Evolutionary conservation across 169 alveolate genomes (phyloP).

Genomic region (Neospora caninum): DNA sequence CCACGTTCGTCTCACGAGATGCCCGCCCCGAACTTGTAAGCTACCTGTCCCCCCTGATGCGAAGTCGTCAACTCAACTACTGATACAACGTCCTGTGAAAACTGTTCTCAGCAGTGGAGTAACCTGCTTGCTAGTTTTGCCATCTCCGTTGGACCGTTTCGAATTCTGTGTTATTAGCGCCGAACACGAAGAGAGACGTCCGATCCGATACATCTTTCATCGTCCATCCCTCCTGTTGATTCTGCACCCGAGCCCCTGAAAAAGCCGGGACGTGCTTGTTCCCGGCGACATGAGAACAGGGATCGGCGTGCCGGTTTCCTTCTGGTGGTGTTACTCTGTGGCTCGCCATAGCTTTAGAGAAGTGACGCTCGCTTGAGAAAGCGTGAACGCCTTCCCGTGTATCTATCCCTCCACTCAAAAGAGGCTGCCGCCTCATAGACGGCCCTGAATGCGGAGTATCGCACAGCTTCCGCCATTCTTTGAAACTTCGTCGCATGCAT

Average conservation of each 20-base stretch:
- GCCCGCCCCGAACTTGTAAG: too few species aligned
- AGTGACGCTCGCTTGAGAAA: not conserved
- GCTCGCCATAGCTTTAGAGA: not conserved
- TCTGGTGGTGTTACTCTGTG: not conserved
- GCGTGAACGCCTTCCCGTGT: not conserved
- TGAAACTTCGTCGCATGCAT: slow-evolving; percentile 27
- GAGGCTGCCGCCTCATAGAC: not conserved
- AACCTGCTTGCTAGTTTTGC: not conserved
- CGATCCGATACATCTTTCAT: not conserved
- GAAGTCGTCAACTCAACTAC: too few species aligned
- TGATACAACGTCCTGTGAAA: too few species aligned
- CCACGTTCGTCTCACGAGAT: too few species aligned
- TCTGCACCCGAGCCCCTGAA: not conserved
- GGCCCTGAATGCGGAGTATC: not conserved
- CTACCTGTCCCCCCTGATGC: too few species aligned
- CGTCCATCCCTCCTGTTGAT: not conserved
- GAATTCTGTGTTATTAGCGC: not conserved
- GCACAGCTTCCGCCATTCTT: not conserved
- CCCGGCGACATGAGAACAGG: not conserved
- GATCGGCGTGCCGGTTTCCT: not conserved
- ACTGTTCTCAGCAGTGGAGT: too few species aligned
- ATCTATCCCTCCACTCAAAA: not conserved
- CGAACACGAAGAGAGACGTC: not conserved
- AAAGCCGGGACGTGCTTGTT: not conserved
- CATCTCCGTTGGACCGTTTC: not conserved